These are phyloP conservation scores for Mycosphaerella sp. DNA, from an alignment of 2,329 filamentous ascomycete species.

Conservation along the genomic window DNA sequence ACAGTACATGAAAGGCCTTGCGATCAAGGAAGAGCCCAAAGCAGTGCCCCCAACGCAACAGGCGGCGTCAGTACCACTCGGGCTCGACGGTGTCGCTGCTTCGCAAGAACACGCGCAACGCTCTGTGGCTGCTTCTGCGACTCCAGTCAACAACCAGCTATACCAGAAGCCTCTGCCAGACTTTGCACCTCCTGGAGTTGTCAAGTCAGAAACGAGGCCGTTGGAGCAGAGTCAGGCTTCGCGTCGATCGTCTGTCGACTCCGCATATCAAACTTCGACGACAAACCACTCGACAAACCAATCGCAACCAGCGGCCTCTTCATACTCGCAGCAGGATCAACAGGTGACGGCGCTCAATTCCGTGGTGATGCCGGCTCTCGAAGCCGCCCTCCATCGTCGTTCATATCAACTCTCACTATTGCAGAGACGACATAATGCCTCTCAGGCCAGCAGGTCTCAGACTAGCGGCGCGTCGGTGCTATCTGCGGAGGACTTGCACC, in stretches of 20 bases:
- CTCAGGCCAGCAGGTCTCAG: slow-evolving; percentile 19
- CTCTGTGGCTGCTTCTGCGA: slow-evolving; percentile 5
- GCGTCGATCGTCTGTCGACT: slow-evolving; percentile 1
- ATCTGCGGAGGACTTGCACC: slow-evolving; percentile 35
- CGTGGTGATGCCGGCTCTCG: slow-evolving; percentile 86
- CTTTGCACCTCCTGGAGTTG: slow-evolving; percentile 22
- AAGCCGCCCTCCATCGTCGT: slow-evolving; percentile 80
- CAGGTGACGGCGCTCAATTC: slow-evolving; percentile 82
- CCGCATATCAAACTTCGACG: slow-evolving; percentile 3
- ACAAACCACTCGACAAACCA: not conserved
- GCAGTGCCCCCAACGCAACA: slow-evolving; percentile 21
- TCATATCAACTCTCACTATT: slow-evolving; percentile 53
- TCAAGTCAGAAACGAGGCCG: slow-evolving; percentile 1
- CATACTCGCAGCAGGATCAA: slow-evolving; percentile 16
- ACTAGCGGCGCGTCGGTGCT: not conserved
- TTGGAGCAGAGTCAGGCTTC: not conserved
- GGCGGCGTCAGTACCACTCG: slow-evolving; percentile 4
- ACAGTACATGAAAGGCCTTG: slow-evolving; percentile 33
- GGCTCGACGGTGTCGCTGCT: slow-evolving; percentile 10
- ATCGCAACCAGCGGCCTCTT: slow-evolving; percentile 4
- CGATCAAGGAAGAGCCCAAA: slow-evolving; percentile 30
- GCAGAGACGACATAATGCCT: slow-evolving; percentile 35
- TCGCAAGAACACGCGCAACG: slow-evolving; percentile 9
- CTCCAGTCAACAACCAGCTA: slow-evolving; percentile 23
- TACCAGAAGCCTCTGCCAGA: slow-evolving; percentile 33